Evolutionary conservation across 768 basidiomycete species (phyloP), one percentile per base, ranked within the genome.

Genomic region (Cystofilobasidium capitatum): DNA sequence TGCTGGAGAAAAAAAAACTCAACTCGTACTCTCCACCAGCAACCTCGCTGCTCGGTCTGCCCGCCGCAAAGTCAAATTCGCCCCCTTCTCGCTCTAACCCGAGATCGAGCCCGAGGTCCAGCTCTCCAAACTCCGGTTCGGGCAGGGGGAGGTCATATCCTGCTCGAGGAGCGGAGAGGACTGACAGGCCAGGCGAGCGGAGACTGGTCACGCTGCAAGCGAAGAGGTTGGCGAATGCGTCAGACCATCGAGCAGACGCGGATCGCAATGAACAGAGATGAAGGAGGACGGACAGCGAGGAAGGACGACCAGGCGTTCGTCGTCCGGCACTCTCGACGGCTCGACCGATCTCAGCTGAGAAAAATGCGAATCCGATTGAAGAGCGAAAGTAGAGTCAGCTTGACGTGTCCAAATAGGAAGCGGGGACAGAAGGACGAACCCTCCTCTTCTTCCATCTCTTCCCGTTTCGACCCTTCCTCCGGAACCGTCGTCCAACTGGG

Each of bases 401-500:
- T 20, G 40, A 20, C 40, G 20, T 10, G 20, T 20, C 10, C 40
- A 42, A 42, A 20, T 10, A 7, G 31, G 49, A 6, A 16, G 4
- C 9, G 12, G n/a, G 24, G 49, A 51, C 14, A 13, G 4, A 20
- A 29, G 20, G 20, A 55, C 51, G 51, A 26, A 55, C 51, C 51
- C 29, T 55, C 51, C 49, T 51, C 49, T 16, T 51, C 49, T 29
- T 51, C 49, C 24, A 12, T 29, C 31, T 33, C 51, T 10, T 9
- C 6, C 44, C 24, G 17, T n/a, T 20, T 45, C 22, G 51, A 55
- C 9, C 8, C 29, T 29, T 51, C 49, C 8, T 51, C 49, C 26
- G n/a, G 49, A 1, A 55, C 51, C 26, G 51, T 55, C 51, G 51
- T 55, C 51, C 51, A 55, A 31, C 51, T 55, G 17, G 51, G 51